Conservation (phyloP, 2,329 filamentous ascomycete species). For the Triangularia setosa region DNA sequence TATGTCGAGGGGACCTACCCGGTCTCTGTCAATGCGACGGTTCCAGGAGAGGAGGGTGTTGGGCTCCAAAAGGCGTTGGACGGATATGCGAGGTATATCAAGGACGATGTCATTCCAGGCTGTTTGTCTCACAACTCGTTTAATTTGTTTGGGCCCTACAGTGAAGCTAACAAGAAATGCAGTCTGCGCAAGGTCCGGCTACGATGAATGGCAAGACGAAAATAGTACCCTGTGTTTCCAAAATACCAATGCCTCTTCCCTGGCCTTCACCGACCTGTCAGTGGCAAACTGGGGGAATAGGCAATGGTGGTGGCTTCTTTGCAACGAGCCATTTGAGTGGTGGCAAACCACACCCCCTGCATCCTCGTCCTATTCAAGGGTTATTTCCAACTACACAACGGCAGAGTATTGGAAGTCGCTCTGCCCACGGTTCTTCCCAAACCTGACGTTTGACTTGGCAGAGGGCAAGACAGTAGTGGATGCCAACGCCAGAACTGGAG, state of each 20-base stretch:
- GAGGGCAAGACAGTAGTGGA: constrained; percentile 31
- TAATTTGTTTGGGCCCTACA: background rate
- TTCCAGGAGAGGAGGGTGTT: constrained; percentile 48
- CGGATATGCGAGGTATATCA: constrained; percentile 49
- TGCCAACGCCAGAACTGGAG: constrained; percentile 39
- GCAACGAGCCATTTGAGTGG: constrained; percentile 46
- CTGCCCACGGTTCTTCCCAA: constrained; percentile 45
- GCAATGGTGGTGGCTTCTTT: constrained; percentile 55
- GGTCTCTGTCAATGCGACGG: constrained; percentile 37
- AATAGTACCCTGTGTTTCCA: constrained; percentile 46
- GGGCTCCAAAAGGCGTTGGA: constrained; percentile 48
- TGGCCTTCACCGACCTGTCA: constrained; percentile 35
- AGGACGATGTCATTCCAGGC: constrained; percentile 39
- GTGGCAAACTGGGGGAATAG: constrained; percentile 42
- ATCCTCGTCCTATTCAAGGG: constrained; percentile 32
- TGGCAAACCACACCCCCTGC: constrained; percentile 45
- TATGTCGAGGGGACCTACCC: constrained; percentile 42
- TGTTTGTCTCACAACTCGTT: constrained; percentile 19
- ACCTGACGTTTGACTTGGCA: constrained; percentile 30
- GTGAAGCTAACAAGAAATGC: background rate
- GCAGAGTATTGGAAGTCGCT: constrained; percentile 38
- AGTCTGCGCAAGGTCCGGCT: constrained; percentile 38
- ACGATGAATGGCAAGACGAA: constrained; percentile 41
- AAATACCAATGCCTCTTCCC: constrained; percentile 43
- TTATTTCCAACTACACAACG: constrained; percentile 38